Percentiles rank a stretch among this genome's conserved stretches.
These are phyloP conservation scores for Phylloporus gajari DNA, from an alignment of 1,284 basidiomycete species.

Conservation along the genomic window DNA sequence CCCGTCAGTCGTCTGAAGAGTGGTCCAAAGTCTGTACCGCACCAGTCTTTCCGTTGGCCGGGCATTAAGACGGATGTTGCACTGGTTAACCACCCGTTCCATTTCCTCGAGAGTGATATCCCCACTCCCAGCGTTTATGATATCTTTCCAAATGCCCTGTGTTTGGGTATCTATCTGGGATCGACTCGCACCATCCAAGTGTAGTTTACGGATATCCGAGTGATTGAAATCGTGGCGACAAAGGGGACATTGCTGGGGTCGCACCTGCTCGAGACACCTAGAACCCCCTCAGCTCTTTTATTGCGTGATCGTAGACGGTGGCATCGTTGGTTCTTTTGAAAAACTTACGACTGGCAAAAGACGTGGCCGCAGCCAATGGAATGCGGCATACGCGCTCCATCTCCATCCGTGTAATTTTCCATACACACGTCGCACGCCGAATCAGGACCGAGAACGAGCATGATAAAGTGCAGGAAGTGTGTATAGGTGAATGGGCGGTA, in stretches of 20 bases:
- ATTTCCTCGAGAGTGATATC: conserved; percentile 17
- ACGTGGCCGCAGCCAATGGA: conserved; percentile 26
- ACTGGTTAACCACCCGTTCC: conserved; percentile 14
- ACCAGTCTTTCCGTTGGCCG: neutral
- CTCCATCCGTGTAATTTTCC: conserved; percentile 20
- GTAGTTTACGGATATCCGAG: conserved; percentile 15
- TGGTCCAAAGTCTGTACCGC: neutral
- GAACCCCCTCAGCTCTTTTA: neutral
- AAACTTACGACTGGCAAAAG: conserved; percentile 22
- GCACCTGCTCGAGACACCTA: conserved; percentile 23
- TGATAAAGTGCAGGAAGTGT: neutral
- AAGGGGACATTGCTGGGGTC: conserved; percentile 25
- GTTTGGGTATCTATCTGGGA: neutral
- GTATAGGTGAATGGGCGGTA: neutral
- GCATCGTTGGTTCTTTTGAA: neutral
- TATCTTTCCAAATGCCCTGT: conserved; percentile 7
- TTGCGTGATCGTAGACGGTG: too few relatives aligned
- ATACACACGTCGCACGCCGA: conserved; percentile 29
- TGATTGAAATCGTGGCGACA: conserved; percentile 19
- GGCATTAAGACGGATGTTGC: neutral
- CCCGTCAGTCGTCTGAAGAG: neutral
- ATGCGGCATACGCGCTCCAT: conserved; percentile 12
- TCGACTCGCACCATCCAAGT: neutral
- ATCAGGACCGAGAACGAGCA: conserved; percentile 22
- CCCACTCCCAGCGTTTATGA: neutral